Conservation (phyloP, 176 grass and related monocot genomes). For the Oryza glumipatula region DNA sequence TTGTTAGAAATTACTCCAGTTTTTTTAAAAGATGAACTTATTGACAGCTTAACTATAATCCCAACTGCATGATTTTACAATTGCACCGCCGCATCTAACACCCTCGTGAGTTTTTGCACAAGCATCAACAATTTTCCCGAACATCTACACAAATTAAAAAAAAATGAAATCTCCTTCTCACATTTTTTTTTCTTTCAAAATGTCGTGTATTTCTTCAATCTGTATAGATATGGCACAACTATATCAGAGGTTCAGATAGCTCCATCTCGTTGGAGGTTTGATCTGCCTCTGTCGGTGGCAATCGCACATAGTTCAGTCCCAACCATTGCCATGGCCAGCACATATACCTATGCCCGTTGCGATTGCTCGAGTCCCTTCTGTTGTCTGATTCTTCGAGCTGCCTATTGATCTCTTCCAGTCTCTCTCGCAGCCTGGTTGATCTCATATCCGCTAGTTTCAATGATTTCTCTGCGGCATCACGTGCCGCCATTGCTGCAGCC, state of each 20-base stretch:
- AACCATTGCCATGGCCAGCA: conserved; percentile 99
- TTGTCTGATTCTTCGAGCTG: conserved; percentile 77
- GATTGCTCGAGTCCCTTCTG: conserved; percentile 29
- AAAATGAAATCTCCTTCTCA: neutral
- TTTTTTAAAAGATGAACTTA: conserved; percentile 39
- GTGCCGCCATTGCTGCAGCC: conserved; percentile 72
- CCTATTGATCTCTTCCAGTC: conserved; percentile 83
- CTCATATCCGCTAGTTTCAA: conserved; percentile 71
- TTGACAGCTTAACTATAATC: conserved; percentile 39
- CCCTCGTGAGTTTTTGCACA: conserved; percentile 24
- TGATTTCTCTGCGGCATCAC: conserved; percentile 90
- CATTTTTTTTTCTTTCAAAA: neutral
- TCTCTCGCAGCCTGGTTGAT: conserved; percentile 70
- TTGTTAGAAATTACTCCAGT: too few relatives aligned
- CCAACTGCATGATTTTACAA: conserved; percentile 43
- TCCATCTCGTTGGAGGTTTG: conserved; percentile 87
- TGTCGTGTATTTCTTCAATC: neutral
- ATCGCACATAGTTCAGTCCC: conserved; percentile 73
- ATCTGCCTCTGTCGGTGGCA: conserved; percentile 41
- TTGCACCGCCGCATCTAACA: conserved; percentile 22
- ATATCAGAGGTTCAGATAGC: conserved; percentile 86
- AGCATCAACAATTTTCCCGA: conserved; percentile 32
- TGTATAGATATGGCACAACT: conserved; percentile 39
- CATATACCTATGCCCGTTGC: conserved; percentile 65
- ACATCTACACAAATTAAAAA: conserved; percentile 41